Evolutionary conservation across 805 yeast species (phyloP), one percentile per base, ranked within the genome.

Genomic region (Candida incommunis): DNA sequence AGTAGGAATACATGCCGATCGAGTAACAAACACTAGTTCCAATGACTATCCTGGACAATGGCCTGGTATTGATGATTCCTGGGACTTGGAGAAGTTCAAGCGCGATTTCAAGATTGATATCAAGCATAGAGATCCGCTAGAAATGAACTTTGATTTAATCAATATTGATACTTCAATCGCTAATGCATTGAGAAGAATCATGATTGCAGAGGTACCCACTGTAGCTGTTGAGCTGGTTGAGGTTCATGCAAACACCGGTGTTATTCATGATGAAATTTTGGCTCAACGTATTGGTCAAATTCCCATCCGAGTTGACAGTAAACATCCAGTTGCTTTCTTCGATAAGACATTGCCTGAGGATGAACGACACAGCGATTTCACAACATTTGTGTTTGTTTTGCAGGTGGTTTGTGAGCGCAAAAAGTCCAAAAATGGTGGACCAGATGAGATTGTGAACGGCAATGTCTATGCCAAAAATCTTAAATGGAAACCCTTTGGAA

Each of bases 121-220:
- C 55, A 65, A 80, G 48, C 70, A 75, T 41, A 82, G 79, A 48
- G 74, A 88, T 60, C 72, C 66, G 42, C 41, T 40, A 13, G 66
- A 70, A 24, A 86, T 90, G 46, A 86, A 85, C 62, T 92, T 92
- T 56, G 98, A 92, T 62, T 69, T 92, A 51, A 66, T 83, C 47
- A 80, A 85, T 56, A 66, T 88, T 43, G 98, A 92, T 63, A 83
- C 97, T 1, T 84, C 97, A 11, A 69, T 92, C 47, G 88, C 97
- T 41, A 92, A 92, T 67, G 96, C 98, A 0, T 87, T 90, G 66
- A 80, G 98, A 60, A 81, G 98, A 59, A 83, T 92, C 55, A 88
- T 92, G 97, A 79, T 92, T 45, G 76, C 96, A 1, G 98, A 92
- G 62, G 95, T 92, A 35, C 98, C 98, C 20, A 75, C 92, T 1